A percentile compares a stretch with the other conserved stretches of the same genome.
Evolutionary conservation across 1,284 basidiomycete species (phyloP).

Genomic region (Peniophora sp.): DNA sequence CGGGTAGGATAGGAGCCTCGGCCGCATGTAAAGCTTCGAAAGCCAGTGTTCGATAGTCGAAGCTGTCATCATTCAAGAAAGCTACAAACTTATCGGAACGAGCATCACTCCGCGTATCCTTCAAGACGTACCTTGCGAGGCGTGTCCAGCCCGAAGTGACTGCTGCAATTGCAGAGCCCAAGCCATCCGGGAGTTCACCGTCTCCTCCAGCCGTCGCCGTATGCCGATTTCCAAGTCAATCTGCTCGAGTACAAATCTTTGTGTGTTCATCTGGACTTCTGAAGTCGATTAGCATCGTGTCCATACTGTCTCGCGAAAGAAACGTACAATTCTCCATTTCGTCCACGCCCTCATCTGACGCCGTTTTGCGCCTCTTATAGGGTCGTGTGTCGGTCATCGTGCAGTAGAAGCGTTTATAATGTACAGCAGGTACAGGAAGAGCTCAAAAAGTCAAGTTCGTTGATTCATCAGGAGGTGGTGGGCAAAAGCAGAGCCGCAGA

Average conservation of each 20-base stretch:
- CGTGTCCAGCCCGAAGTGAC: constrained; percentile 30
- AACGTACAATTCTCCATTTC: neutral
- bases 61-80: neutral
- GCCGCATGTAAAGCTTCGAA: constrained; percentile 46
- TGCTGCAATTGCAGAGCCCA: constrained; percentile 58
- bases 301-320: neutral
- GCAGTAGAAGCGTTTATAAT: too few species aligned
- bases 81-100: neutral
- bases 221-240: constrained; percentile 59
- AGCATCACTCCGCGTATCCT: too few species aligned
- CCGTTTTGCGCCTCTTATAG: neutral
- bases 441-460: too few species aligned
- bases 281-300: neutral
- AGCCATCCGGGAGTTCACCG: constrained; percentile 52
- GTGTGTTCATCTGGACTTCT: neutral
- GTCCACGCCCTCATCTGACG: neutral
- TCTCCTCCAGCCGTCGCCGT: constrained; percentile 44
- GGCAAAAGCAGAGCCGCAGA: too few species aligned
- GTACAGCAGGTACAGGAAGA: too few species aligned
- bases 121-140: constrained; percentile 8
- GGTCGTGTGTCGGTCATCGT: too few species aligned
- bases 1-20: constrained; percentile 42
- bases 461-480: too few species aligned
- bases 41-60: constrained; percentile 42
- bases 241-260: constrained; percentile 35